Base-by-base conservation (phyloP, 2,329 filamentous ascomycete species). In the Cercospora zeae-maydis region DNA sequence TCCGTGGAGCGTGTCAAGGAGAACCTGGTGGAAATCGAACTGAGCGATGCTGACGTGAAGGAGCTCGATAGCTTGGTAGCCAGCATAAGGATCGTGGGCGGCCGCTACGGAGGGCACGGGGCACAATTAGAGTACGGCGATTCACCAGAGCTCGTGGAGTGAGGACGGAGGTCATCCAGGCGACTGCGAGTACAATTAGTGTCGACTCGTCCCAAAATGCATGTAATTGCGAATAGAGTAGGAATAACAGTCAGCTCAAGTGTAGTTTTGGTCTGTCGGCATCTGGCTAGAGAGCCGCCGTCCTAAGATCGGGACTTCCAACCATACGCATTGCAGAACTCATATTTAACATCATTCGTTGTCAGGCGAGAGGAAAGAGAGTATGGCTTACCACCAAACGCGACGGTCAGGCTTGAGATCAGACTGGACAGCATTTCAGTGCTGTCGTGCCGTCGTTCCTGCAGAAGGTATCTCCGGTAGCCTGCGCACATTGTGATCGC, bases 241-340 rank as follows among this genome's bases (percentile, higher is more conserved):
- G 21, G n/a, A 19, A 31, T 33, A 42, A 42, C 14, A 54, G 30
- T 80, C 78, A 80, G 78, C 62, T 79, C 75, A 80, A 79, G 75
- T 80, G 79, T 81, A 81, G 78, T 78, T 70, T 64, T 72, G 72
- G 74, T 73, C 76, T 75, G 71, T 81, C 79, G 72, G 74, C 80
- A 79, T 76, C 66, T 74, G 75, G 74, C 64, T 74, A 70, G 71
- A 67, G 59, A 70, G 47, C 54, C 55, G 1, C 33, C 16, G 34
- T 49, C 61, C 61, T 39, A 63, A 60, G 47, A 47, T 47, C 45
- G 49, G 49, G 47, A 36, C 31, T 51, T 58, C 52, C 61, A 61
- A 74, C 74, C 77, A 73, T 81, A 74, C 72, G 80, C 72, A 80
- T 81, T 81, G 79, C 80, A 82, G 80, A 82, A 82, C 77, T 78